Conservation (phyloP, 768 basidiomycete species). For the Brasilioporus rufonigricans region DNA sequence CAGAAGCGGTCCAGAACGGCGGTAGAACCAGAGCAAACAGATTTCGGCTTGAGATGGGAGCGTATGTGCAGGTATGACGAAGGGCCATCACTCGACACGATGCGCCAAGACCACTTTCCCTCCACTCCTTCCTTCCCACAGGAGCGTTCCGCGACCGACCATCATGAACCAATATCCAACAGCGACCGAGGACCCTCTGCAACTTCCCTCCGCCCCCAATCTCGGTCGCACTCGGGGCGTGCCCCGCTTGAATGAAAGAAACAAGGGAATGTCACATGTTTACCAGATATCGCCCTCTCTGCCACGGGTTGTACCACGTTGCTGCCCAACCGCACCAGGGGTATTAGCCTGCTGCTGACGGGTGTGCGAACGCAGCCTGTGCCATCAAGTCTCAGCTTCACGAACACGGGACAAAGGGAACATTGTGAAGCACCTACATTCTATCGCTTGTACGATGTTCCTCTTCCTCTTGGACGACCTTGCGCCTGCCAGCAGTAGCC, state of each 20-base stretch:
- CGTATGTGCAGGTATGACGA: constrained; percentile 6
- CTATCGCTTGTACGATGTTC: constrained; percentile 79
- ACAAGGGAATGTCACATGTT: constrained; percentile 24
- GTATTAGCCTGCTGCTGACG: constrained; percentile 70
- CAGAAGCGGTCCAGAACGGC: constrained; percentile 17
- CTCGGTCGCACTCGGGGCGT: constrained; percentile 46
- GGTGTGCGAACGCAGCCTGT: constrained; percentile 82
- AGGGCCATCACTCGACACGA: constrained; percentile 14
- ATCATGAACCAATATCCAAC: constrained; percentile 35
- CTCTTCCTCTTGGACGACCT: constrained; percentile 83
- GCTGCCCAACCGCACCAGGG: constrained; percentile 47
- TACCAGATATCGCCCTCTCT: constrained; percentile 51
- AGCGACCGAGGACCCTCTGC: constrained; percentile 35
- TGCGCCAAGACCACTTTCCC: constrained; percentile 25
- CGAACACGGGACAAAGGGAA: constrained; percentile 13
- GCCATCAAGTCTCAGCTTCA: constrained; percentile 12
- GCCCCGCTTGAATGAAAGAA: constrained; percentile 36
- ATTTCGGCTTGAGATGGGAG: constrained; percentile 20
- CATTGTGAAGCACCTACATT: constrained; percentile 58
- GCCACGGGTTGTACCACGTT: constrained; percentile 39
- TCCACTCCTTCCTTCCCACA: constrained; percentile 17
- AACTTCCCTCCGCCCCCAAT: constrained; percentile 37
- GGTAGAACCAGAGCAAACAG: constrained; percentile 11
- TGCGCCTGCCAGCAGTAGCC: constrained; percentile 61
- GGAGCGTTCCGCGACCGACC: constrained; percentile 30